Evolutionary conservation across 495 filamentous ascomycete species (phyloP).

Genomic region (Poronia punctata): DNA sequence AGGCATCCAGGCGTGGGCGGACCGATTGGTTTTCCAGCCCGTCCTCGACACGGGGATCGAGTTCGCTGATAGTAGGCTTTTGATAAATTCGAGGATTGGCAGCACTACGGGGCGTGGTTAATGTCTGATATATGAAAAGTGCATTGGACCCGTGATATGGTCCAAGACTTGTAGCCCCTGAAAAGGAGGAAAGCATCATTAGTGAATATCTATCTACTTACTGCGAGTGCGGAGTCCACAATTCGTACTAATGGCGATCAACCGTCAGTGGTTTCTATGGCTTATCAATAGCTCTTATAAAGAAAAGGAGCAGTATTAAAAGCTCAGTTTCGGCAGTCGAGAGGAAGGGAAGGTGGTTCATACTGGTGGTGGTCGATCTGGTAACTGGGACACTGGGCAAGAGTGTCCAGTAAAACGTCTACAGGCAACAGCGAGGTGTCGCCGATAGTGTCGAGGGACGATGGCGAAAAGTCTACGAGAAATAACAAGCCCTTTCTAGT

Average conservation of each 20-base stretch:
- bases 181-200: too few relatives aligned
- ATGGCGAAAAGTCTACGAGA: constrained; percentile 38
- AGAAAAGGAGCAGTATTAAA: too few relatives aligned
- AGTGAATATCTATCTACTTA: too few relatives aligned
- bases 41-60: constrained; percentile 38
- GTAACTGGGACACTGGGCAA: constrained; percentile 57
- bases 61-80: constrained; percentile 38
- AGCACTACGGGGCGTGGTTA: too few relatives aligned
- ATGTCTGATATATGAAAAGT: too few relatives aligned
- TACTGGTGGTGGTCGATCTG: constrained; percentile 76
- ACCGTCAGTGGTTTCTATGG: too few relatives aligned
- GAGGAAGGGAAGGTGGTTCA: too few relatives aligned
- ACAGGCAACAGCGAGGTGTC: constrained; percentile 30
- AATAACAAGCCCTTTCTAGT: constrained; percentile 43
- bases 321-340: too few relatives aligned
- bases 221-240: constrained; percentile 65
- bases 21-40: constrained; percentile 39
- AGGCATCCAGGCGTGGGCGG: constrained; percentile 25
- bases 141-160: too few relatives aligned
- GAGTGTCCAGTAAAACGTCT: constrained; percentile 24
- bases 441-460: constrained; percentile 22
- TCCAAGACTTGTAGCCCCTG: too few relatives aligned
- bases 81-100: constrained; percentile 61
- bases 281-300: too few relatives aligned
- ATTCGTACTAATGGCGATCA: too few relatives aligned